These are phyloP conservation scores for Kentomonas sorsogonicus DNA, from an alignment of 208 protist species.

Conservation along the genomic window DNA sequence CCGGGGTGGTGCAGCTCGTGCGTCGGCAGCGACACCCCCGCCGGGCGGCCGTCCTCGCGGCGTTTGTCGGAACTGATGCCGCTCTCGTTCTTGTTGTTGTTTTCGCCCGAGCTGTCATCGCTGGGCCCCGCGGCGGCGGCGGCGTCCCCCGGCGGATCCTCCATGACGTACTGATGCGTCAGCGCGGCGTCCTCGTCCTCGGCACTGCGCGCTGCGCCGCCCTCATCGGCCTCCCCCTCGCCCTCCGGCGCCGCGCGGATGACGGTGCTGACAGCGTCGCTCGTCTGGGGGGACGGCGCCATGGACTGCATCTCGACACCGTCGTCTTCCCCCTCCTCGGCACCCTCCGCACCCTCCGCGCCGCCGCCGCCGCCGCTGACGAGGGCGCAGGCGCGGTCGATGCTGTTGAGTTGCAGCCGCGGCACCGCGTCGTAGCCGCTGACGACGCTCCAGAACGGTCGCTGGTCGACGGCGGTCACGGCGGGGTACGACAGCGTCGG, in stretches of 20 bases:
- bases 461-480: slow-evolving; percentile 26
- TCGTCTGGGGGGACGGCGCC: too few species aligned
- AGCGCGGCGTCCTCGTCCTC: not conserved
- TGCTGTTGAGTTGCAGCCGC: slow-evolving; percentile 59
- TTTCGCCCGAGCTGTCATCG: too few species aligned
- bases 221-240: not conserved
- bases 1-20: slow-evolving; percentile 56
- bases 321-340: not conserved
- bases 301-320: too few species aligned
- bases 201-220: not conserved
- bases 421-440: slow-evolving; percentile 49
- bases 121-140: too few species aligned
- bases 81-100: too few species aligned
- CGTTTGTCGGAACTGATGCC: too few species aligned
- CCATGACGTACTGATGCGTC: too few species aligned
- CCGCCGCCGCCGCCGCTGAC: slow-evolving; percentile 4
- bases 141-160: too few species aligned
- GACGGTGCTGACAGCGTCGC: too few species aligned
- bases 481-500: slow-evolving; percentile 51
- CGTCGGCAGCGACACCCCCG: slow-evolving; percentile 20
- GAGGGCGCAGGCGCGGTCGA: slow-evolving; percentile 36
- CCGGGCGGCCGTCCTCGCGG: too few species aligned
- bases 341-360: not conserved
- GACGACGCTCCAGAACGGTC: slow-evolving; percentile 46
- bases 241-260: not conserved